Base-by-base conservation (phyloP, 108 stramenopile species). In the Fragilariopsis cylindrus region DNA sequence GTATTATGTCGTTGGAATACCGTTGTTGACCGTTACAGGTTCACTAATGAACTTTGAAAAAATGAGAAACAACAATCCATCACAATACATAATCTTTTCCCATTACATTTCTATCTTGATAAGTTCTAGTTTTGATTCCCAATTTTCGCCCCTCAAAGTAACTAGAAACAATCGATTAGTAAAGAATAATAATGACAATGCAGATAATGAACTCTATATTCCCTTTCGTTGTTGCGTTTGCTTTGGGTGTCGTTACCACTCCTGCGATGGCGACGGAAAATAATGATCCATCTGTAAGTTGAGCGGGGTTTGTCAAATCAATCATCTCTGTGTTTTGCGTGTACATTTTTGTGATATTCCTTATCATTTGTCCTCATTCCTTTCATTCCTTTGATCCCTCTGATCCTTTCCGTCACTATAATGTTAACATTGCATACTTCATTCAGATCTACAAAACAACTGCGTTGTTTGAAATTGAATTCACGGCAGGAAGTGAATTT, bases 371-470 rank as follows among this genome's bases (percentile, higher is more conserved):
- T 2, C 2, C 30, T 30, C 30, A 30, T 30, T 30, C 21, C 21
- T 21, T 21, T 21, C 30, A 30, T 2, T 30, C 30, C 30, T 30
- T 30, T 30, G 30, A 30, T 30, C 50, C 13, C 13, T 52, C 50
- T 52, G 9, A 13, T 52, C 50, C 13, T 2, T 52, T 13, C 1
- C 50, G 50, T 52, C 13, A 13, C 50, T 2, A 9, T 13, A 52
- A 52, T 13, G 13, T 13, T 52, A 52, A 52, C 12, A 13, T 52
- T 52, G 9, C 50, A 52, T 52, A 13, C 50, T 13, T 52, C 50
- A 63, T 39, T 50, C 48, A 79, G 78, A 62, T 79, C 46, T 79
- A 65, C 72, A 65, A 79, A 69, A 73, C 78, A 9, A 53, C 72
- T 21, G 65, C 63, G 4, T 69, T 52, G 16, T n/a, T 73, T 42